Conservation (phyloP, 2,329 filamentous ascomycete genomes). For the Coleophoma cylindrospora region DNA sequence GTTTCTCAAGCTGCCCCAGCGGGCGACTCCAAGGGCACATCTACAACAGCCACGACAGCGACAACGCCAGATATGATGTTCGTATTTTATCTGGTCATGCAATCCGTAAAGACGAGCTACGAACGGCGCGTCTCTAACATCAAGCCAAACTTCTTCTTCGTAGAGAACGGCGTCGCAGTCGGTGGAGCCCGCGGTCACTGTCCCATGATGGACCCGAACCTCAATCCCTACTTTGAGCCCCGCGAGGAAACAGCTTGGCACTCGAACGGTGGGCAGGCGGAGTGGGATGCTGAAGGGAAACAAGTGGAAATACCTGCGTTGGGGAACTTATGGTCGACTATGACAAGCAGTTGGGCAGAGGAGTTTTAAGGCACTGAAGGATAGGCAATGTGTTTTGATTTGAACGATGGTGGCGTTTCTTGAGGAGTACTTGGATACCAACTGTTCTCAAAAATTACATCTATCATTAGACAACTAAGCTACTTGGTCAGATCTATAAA, state of each 20-base stretch:
- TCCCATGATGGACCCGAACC: constrained; percentile 14
- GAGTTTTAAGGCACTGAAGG: background rate
- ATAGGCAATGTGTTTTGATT: too few species aligned
- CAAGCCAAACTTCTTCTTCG: constrained; percentile 7
- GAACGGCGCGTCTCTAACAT: constrained; percentile 13
- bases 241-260: too few species aligned
- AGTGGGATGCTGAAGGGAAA: background rate
- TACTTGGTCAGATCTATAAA: too few species aligned
- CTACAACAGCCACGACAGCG: too few species aligned
- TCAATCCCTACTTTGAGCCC: background rate
- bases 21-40: too few species aligned
- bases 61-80: constrained; percentile 12
- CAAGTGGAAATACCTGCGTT: background rate
- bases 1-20: background rate
- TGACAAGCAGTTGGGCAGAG: constrained; percentile 21
- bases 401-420: too few species aligned
- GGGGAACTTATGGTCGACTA: constrained; percentile 21
- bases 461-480: too few species aligned
- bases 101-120: constrained; percentile 18
- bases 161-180: constrained; percentile 4
- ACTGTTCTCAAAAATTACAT: too few species aligned
- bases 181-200: constrained; percentile 13
- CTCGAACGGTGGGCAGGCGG: background rate
- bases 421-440: too few species aligned
- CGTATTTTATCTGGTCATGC: constrained; percentile 17